Base-by-base conservation (phyloP, 108 stramenopile species). In the Mayamaea pseudoterrestris region DNA sequence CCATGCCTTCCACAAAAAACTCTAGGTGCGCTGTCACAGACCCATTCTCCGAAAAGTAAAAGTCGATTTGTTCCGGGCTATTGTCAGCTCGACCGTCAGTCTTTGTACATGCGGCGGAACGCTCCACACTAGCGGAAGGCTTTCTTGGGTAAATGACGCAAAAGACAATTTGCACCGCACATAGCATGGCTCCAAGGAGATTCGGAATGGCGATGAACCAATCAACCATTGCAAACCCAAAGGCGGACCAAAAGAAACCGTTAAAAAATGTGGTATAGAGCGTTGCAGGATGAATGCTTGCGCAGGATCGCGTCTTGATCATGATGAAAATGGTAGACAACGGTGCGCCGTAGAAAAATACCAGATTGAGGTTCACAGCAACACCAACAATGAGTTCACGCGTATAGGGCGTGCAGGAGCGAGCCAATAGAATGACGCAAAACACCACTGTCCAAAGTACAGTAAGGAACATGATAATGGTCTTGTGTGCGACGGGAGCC, bases 331-430 rank as follows among this genome's bases (percentile, higher is more conserved):
- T 80, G 2, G 77, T 74, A 23, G 76, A 55, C 27, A 90, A 53
- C 11, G 88, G 88, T 30, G 83, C 80, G 6, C 72, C 83, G 47
- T 85, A 90, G 45, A 90, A 90, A 35, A 90, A 75, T 9, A 85
- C 57, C n/a, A 84, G 50, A 51, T 85, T 90, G 41, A 80, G 61
- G 58, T 90, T 90, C 22, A 84, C 88, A 3, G 69, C 27, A 18
- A 85, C 29, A 18, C 88, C 88, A 43, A 90, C 61, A 17, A 73
- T 53, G 13, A 64, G 34, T 60, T 74, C 58, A 34, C 53, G n/a
- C n/a, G n/a, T n/a, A n/a, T n/a, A n/a, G n/a, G n/a, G n/a, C n/a
- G n/a, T n/a, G n/a, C n/a, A n/a, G n/a, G n/a, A n/a, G n/a, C n/a
- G n/a, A n/a, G n/a, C n/a, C n/a, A n/a, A n/a, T n/a, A n/a, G n/a